Conservation (phyloP, 2,329 filamentous ascomycete genomes). For the Aspergillus niger region DNA sequence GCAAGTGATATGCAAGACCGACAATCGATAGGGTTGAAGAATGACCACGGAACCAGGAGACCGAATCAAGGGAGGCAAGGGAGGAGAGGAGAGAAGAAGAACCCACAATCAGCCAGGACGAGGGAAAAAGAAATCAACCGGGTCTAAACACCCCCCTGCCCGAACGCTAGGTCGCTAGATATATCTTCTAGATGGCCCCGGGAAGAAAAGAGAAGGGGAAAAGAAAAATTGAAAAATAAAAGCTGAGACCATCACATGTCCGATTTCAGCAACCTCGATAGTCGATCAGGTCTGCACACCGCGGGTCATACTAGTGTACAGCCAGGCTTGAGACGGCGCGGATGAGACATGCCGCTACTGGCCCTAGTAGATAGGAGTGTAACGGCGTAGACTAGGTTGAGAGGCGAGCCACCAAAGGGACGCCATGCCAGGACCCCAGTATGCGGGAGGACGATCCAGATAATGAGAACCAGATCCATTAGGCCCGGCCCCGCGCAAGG, state of each 20-base stretch:
- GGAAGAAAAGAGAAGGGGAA: too few relatives aligned
- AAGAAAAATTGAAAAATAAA: too few relatives aligned
- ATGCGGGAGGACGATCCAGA: conserved; percentile 3
- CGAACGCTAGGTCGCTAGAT: neutral
- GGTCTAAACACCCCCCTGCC: neutral
- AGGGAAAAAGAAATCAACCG: neutral
- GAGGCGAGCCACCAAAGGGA: conserved; percentile 3
- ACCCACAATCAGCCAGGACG: neutral
- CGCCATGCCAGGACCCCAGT: neutral
- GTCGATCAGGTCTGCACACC: neutral
- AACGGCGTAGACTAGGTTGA: neutral
- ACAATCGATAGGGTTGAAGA: conserved; percentile 2
- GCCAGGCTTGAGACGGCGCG: conserved; percentile 1
- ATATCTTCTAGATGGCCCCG: conserved; percentile 8
- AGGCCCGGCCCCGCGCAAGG: neutral
- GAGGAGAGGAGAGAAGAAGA: neutral
- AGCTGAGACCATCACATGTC: conserved; percentile 17
- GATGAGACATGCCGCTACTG: conserved; percentile 3
- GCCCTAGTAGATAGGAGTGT: neutral
- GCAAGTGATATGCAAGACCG: conserved; percentile 1
- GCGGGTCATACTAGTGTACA: conserved; percentile 1
- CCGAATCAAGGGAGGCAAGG: conserved; percentile 5
- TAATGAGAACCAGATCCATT: neutral
- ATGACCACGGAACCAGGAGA: conserved; percentile 7
- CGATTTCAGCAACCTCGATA: neutral